Conservation (phyloP, 2,329 filamentous ascomycete species). For the Aureobasidium sp. region DNA sequence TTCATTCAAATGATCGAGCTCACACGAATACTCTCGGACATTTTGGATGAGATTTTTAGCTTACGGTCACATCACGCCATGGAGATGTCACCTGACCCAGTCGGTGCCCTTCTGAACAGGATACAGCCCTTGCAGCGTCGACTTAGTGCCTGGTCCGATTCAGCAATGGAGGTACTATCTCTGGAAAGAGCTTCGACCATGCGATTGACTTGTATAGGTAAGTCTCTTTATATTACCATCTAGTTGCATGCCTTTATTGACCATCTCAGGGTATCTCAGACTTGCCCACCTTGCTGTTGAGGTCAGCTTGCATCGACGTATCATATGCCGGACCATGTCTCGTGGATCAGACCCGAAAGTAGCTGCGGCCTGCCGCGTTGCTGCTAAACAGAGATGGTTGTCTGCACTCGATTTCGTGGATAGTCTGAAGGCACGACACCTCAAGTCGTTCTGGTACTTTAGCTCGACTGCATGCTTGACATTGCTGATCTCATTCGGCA, state of each 20-base stretch:
- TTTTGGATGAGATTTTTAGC: conserved; percentile 18
- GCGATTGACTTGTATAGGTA: conserved; percentile 26
- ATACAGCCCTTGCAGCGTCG: conserved; percentile 22
- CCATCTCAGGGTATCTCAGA: conserved; percentile 32
- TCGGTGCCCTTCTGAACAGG: conserved; percentile 16
- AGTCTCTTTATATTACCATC: not conserved
- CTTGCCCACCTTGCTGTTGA: conserved; percentile 39
- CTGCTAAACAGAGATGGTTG: conserved; percentile 34
- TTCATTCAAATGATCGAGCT: conserved; percentile 24
- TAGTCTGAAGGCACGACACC: conserved; percentile 34
- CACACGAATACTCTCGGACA: conserved; percentile 18
- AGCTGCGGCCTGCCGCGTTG: conserved; percentile 31
- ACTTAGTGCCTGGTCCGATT: conserved; percentile 20
- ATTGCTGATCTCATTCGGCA: conserved; percentile 34
- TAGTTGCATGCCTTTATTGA: not conserved
- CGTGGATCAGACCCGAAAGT: conserved; percentile 22
- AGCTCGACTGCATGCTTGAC: conserved; percentile 35
- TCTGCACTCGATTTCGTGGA: conserved; percentile 40
- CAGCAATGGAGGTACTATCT: conserved; percentile 18
- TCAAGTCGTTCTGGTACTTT: conserved; percentile 41
- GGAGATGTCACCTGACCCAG: conserved; percentile 13
- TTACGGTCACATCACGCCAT: conserved; percentile 17
- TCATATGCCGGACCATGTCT: conserved; percentile 24
- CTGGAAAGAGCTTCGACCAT: conserved; percentile 21
- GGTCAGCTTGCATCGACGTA: conserved; percentile 36